A percentile compares a stretch with the other conserved stretches of the same genome.
These are phyloP conservation scores for Psilocybe cubensis DNA, from an alignment of 768 basidiomycete species.

Conservation along the genomic window DNA sequence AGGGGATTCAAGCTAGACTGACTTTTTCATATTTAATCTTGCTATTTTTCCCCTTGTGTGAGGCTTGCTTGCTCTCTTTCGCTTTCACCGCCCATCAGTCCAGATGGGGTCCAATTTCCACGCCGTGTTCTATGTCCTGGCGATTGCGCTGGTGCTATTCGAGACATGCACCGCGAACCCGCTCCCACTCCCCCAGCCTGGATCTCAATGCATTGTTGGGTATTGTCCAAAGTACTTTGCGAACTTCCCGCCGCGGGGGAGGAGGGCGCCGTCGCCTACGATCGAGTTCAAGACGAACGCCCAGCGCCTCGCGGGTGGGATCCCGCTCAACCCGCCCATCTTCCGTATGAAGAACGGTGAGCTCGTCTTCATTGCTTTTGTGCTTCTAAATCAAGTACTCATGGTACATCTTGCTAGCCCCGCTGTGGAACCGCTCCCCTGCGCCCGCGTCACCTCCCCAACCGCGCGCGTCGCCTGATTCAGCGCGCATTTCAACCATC, in stretches of 20 bases:
- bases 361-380: background rate
- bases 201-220: conserved; percentile 13
- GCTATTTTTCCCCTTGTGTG: background rate
- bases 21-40: background rate
- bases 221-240: conserved; percentile 12
- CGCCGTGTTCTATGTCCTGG: background rate
- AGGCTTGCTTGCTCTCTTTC: background rate
- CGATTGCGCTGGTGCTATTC: background rate
- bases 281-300: conserved; percentile 13
- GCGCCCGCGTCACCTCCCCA: background rate
- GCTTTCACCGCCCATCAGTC: background rate
- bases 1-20: background rate
- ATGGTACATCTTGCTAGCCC: background rate
- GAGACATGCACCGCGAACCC: background rate
- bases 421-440: background rate
- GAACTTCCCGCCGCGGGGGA: conserved; percentile 9
- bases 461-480: background rate
- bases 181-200: conserved; percentile 3
- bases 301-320: conserved; percentile 11
- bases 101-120: background rate
- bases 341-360: conserved; percentile 6
- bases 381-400: background rate
- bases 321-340: conserved; percentile 13
- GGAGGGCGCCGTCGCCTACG: background rate
- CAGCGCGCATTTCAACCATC: background rate